Evolutionary conservation across 768 basidiomycete genomes (phyloP), one percentile per base, ranked within the genome.

Genomic region (Clitopilus hobsonii): DNA sequence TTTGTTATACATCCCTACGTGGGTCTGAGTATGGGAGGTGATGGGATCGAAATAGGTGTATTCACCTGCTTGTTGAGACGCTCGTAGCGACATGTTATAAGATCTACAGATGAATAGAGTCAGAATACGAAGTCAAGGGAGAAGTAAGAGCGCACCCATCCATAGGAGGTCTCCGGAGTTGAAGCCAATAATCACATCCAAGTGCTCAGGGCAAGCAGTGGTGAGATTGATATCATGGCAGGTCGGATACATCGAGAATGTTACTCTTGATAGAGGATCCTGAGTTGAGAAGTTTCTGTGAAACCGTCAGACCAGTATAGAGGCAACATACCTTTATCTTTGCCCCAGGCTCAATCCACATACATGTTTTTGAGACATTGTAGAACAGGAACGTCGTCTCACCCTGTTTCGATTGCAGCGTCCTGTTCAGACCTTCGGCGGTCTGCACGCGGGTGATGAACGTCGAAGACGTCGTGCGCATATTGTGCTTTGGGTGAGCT

Each of bases 151-250:
- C 80, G 59, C 58, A 90, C 95, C 95, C 54, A 98, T 77, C 97
- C 97, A 98, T 49, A 98, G 72, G 30, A 99, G 75, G 72, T 99
- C 97, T n/a, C 97, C 97, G 0, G 94, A 91, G 58, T 76, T 80
- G 66, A 97, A 98, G 5, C 96, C 97, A 62, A 98, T 88, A 56
- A 98, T 81, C 5, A 97, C 77, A 63, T 98, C 95, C 28, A 98
- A 71, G 41, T 85, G 83, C 38, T 93, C 87, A 10, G 87, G 72
- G 2, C 85, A 86, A 6, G 90, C 84, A 1, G 95, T 97, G 1
- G 81, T 69, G 5, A 76, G 68, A 61, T 97, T 96, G 26, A 96
- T 85, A 63, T 93, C 88, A 67, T 96, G 92, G 66, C 94, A 95
- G 1, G 95, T 97, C 4, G 93, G 94, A 61, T 88, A 81, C 13